Base-by-base conservation (phyloP, 1,284 basidiomycete genomes). In the Heterobasidion irregulare region DNA sequence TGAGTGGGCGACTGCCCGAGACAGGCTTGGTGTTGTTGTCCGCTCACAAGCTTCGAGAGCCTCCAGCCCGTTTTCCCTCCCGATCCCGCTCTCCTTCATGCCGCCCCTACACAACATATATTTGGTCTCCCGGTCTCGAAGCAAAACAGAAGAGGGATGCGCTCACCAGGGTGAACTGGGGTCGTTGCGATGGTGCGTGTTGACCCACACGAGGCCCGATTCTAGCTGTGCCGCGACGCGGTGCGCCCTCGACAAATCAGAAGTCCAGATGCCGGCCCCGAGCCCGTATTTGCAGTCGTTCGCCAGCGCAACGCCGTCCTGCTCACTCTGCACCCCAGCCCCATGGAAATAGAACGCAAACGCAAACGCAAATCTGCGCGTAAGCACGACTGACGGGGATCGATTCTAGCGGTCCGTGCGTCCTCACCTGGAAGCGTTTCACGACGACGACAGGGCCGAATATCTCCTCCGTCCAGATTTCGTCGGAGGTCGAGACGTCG, bases 131-230 rank as follows among this genome's bases (percentile, higher is more conserved):
- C 13, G 88, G 57, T 33, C 16, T 12, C n/a, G 47, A 41, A 34
- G 33, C 18, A 53, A 55, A 13, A 33, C 49, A 33, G 34, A 47
- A 15, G 5, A 16, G 47, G 15, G 45, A 34, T 41, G 26, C 9
- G 69, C 79, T 50, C 65, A 89, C 87, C 91, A 93, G 48, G 91
- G 89, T 44, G 87, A 91, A 59, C 85, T 88, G 8, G 91, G 91
- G 64, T 92, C 89, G 63, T 93, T 93, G 50, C 90, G 79, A 64
- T 93, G 90, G 63, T 92, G 89, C 0, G 86, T 87, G 65, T 93
- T 93, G 46, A 93, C 79, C 91, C 90, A 93, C 47, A 88, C 85
- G 34, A 93, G 65, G 3, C 91, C 90, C 18, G 84, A 75, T 62
- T 91, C 76, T 33, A 92, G 82, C 46, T 74, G 73, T 52, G 76